Evolutionary conservation across 768 basidiomycete genomes (phyloP).

Genomic region (Mycena latifolia): DNA sequence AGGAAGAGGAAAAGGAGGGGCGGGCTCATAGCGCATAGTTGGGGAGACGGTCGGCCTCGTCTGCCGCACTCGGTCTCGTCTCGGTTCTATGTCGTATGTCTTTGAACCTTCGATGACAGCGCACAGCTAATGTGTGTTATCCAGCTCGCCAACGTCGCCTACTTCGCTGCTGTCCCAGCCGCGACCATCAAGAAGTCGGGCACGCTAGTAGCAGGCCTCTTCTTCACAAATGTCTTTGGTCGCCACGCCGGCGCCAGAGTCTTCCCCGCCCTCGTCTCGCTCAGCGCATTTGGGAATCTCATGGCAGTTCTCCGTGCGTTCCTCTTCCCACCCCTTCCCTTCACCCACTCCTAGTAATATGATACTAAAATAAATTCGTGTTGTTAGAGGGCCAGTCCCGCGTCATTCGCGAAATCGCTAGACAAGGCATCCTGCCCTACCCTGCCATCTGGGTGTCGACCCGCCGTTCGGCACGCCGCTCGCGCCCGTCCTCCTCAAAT

Average conservation of each 20-base stretch:
- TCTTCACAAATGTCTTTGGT: constrained; percentile 65
- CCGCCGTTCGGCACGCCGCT: constrained; percentile 65
- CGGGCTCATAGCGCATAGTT: too few relatives aligned
- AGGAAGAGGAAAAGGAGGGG: too few relatives aligned
- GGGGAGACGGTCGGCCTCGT: too few relatives aligned
- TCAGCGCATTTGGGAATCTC: constrained; percentile 57
- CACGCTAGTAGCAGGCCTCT: constrained; percentile 60
- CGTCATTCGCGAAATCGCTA: constrained; percentile 18
- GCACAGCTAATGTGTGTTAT: not conserved
- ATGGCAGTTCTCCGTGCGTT: constrained; percentile 55
- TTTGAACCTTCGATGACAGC: too few relatives aligned
- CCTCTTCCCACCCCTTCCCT: not conserved
- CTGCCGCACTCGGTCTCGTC: too few relatives aligned
- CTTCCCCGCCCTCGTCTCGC: constrained; percentile 52
- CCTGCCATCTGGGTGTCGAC: constrained; percentile 64
- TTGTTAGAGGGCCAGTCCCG: constrained; percentile 50
- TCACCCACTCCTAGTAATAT: not conserved
- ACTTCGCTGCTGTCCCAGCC: constrained; percentile 57
- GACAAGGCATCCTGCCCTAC: constrained; percentile 67
- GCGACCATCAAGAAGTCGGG: constrained; percentile 57
- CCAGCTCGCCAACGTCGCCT: constrained; percentile 56
- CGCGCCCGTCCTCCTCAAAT: constrained; percentile 60
- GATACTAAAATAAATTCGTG: too few relatives aligned
- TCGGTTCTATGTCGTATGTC: too few relatives aligned
- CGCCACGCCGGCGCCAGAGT: constrained; percentile 48